Evolutionary conservation across 805 yeast genomes (phyloP).

Genomic region (Cyberlindnera suaveolens): DNA sequence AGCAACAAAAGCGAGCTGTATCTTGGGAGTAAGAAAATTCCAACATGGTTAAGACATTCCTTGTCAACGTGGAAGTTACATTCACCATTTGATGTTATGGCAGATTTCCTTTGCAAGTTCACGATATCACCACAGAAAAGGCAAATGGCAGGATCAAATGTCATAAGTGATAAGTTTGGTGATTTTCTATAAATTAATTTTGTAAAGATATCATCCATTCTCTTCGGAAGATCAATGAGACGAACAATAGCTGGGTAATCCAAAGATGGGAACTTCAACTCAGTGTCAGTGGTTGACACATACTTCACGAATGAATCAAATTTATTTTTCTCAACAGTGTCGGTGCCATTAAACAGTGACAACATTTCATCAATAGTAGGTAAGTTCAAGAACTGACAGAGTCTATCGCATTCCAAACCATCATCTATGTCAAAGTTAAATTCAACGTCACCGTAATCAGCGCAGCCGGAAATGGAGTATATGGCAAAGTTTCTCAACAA

Average conservation of each 20-base stretch:
- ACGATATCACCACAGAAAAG: slow-evolving; percentile 70
- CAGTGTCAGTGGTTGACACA: slow-evolving; percentile 19
- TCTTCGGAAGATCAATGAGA: slow-evolving; percentile 56
- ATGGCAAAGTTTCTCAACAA: slow-evolving; percentile 60
- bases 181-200: slow-evolving; percentile 42
- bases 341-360: slow-evolving; percentile 4
- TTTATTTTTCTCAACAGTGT: slow-evolving; percentile 22
- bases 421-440: slow-evolving; percentile 20
- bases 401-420: slow-evolving; percentile 45
- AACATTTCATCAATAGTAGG: slow-evolving; percentile 30
- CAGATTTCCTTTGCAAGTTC: slow-evolving; percentile 56
- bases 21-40: slow-evolving; percentile 68
- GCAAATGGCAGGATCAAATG: slow-evolving; percentile 77
- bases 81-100: slow-evolving; percentile 55
- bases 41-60: slow-evolving; percentile 61
- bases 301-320: slow-evolving; percentile 14
- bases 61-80: slow-evolving; percentile 66
- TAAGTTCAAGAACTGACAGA: slow-evolving; percentile 44
- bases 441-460: slow-evolving; percentile 33
- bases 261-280: slow-evolving; percentile 23
- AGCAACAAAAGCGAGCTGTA: slow-evolving; percentile 58
- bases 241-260: slow-evolving; percentile 64
- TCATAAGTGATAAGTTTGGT: slow-evolving; percentile 32
- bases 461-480: slow-evolving; percentile 47
- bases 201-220: slow-evolving; percentile 66